These are phyloP conservation scores for Triangularia verruculosa DNA, from an alignment of 2,329 filamentous ascomycete genomes.

Conservation along the genomic window DNA sequence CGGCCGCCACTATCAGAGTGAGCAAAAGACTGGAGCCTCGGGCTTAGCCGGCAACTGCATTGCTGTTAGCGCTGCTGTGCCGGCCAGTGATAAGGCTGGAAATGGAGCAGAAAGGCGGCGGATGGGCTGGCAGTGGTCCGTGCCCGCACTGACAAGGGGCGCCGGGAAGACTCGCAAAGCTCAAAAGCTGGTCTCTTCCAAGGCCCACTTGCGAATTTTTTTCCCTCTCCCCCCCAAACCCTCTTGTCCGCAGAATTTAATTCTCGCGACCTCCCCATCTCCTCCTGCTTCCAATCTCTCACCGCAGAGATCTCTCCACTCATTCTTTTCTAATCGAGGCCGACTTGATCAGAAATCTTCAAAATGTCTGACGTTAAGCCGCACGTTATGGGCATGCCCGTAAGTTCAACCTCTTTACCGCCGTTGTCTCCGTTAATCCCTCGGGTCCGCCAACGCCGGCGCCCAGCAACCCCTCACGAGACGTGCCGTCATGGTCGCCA, in stretches of 20 bases:
- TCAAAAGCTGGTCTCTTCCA: conserved; percentile 49
- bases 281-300: conserved; percentile 33
- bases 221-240: conserved; percentile 45
- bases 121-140: conserved; percentile 20
- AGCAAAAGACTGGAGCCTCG: conserved; percentile 25
- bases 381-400: conserved; percentile 65
- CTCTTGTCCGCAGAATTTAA: conserved; percentile 44
- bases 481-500: conserved; percentile 19
- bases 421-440: conserved; percentile 33
- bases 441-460: conserved; percentile 26
- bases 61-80: conserved; percentile 20
- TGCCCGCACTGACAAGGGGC: conserved; percentile 26
- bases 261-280: conserved; percentile 36
- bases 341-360: conserved; percentile 41
- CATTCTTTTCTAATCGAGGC: conserved; percentile 51
- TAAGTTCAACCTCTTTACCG: conserved; percentile 42
- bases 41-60: conserved; percentile 29
- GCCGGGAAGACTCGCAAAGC: conserved; percentile 52
- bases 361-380: conserved; percentile 53
- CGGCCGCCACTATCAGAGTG: conserved; percentile 17
- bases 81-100: conserved; percentile 18
- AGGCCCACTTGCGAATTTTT: conserved; percentile 43
- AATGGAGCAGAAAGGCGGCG: conserved; percentile 14
- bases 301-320: conserved; percentile 55
- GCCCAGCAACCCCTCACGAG: not conserved